Conservation (phyloP, 2,329 filamentous ascomycete genomes). For the Ophiostoma triangulosporum region DNA sequence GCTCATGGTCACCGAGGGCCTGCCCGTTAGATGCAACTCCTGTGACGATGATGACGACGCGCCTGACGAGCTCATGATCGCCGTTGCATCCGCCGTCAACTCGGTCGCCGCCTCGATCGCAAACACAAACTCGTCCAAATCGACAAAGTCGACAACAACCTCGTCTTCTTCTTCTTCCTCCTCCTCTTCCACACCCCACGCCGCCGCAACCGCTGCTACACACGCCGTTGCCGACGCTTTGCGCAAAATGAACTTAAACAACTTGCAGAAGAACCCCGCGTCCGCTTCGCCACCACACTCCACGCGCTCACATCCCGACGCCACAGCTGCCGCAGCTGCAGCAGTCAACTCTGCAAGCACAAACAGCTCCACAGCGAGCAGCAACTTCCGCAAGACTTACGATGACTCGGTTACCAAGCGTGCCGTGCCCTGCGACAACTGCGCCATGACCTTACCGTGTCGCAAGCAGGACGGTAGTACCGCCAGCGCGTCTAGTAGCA, state of each 20-base stretch:
- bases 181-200: conserved; percentile 19
- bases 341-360: not conserved
- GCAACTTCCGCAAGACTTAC: conserved; percentile 44
- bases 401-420: conserved; percentile 51
- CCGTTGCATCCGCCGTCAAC: conserved; percentile 14
- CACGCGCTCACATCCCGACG: conserved; percentile 1
- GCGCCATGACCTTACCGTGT: conserved; percentile 50
- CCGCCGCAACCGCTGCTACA: conserved; percentile 18
- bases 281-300: not conserved
- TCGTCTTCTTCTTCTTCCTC: conserved; percentile 15
- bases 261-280: not conserved
- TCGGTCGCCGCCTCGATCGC: conserved; percentile 22
- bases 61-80: conserved; percentile 20
- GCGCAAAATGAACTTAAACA: conserved; percentile 30
- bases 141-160: not conserved
- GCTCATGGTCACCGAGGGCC: conserved; percentile 55
- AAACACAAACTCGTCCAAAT: not conserved
- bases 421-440: conserved; percentile 54
- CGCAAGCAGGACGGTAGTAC: conserved; percentile 20
- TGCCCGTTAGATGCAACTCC: conserved; percentile 44
- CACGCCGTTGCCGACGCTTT: conserved; percentile 32
- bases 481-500: not conserved
- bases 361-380: not conserved
- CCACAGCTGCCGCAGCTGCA: conserved; percentile 8
- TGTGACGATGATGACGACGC: conserved; percentile 41